These are phyloP conservation scores for Penicillium capsulatum DNA, from an alignment of 2,329 filamentous ascomycete species.

Conservation along the genomic window DNA sequence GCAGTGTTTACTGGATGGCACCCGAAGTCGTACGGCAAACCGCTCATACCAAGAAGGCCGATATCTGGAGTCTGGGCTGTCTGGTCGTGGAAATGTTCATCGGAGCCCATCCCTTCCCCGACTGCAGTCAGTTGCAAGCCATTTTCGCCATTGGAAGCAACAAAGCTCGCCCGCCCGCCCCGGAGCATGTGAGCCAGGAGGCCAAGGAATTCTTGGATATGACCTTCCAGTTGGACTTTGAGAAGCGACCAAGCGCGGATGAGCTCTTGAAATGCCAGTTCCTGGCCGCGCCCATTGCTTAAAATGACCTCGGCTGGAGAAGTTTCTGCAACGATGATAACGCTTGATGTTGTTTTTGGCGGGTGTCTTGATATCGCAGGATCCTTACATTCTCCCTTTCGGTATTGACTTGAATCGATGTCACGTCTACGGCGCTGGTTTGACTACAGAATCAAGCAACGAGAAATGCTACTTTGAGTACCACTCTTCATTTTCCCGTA, in stretches of 20 bases:
- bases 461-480: too few relatives aligned
- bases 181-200: slow-evolving; percentile 78
- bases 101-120: slow-evolving; percentile 90
- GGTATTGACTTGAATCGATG: not conserved
- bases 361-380: not conserved
- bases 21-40: slow-evolving; percentile 98
- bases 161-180: slow-evolving; percentile 81
- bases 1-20: slow-evolving; percentile 99
- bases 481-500: too few relatives aligned
- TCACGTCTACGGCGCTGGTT: too few relatives aligned
- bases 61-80: slow-evolving; percentile 97
- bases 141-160: slow-evolving; percentile 97
- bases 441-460: too few relatives aligned
- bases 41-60: slow-evolving; percentile 94
- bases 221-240: slow-evolving; percentile 95
- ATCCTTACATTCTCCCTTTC: not conserved
- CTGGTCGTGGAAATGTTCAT: slow-evolving; percentile 99
- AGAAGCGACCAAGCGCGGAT: slow-evolving; percentile 84
- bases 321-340: too few relatives aligned
- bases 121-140: slow-evolving; percentile 93
- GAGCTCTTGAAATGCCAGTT: slow-evolving; percentile 83
- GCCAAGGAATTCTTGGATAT: slow-evolving; percentile 76
- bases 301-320: slow-evolving; percentile 22
- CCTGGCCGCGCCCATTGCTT: slow-evolving; percentile 64
- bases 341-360: too few relatives aligned